Evolutionary conservation across 208 protist species (phyloP).

Genomic region (Trypanosoma scelopori): DNA sequence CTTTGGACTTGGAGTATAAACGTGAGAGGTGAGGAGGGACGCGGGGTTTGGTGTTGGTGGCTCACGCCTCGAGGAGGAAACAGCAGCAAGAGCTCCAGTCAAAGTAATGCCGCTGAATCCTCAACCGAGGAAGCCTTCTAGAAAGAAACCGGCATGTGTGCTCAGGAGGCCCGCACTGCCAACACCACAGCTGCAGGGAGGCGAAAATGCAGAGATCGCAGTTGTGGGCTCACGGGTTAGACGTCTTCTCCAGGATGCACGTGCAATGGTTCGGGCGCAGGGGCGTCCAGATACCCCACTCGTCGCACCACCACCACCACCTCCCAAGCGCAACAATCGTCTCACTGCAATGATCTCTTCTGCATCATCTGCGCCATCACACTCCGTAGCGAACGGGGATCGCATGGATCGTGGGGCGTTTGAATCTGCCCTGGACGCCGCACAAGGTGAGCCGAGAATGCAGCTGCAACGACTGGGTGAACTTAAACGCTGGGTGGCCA

Average conservation of each 20-base stretch:
- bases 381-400: conserved; percentile 10
- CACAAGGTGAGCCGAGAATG: conserved; percentile 15
- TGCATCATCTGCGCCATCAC: not conserved
- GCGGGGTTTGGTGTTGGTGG: not conserved
- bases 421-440: conserved; percentile 22
- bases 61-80: not conserved
- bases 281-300: conserved; percentile 59
- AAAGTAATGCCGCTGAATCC: conserved; percentile 5
- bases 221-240: conserved; percentile 44
- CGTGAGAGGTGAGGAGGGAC: too few relatives aligned
- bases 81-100: not conserved
- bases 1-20: too few relatives aligned
- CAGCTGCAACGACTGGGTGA: conserved; percentile 36
- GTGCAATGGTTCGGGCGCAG: conserved; percentile 46
- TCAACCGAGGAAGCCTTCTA: not conserved
- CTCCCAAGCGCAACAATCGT: conserved; percentile 27
- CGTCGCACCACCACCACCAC: conserved; percentile 27
- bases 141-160: conserved; percentile 1
- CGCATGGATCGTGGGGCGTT: conserved; percentile 26
- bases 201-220: conserved; percentile 18
- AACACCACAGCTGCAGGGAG: not conserved
- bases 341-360: conserved; percentile 14
- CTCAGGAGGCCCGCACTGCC: conserved; percentile 15
- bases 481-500: conserved; percentile 39
- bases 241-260: conserved; percentile 59